Conservation (phyloP, 768 basidiomycete genomes). For the Trametes gibbosa region DNA sequence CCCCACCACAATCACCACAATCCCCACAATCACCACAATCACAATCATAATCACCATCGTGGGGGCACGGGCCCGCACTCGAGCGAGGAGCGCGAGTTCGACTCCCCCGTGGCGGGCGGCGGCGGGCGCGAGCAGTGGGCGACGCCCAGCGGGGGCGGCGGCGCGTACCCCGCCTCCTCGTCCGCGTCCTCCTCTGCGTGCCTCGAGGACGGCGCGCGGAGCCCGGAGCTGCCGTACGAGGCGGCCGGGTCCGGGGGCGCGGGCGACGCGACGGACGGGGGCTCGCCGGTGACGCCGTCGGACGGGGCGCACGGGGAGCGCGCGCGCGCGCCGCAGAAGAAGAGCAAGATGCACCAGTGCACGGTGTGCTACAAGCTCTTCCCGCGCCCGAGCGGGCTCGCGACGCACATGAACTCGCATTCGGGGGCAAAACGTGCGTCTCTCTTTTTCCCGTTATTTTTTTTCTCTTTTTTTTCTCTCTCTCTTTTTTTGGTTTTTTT, state of each 20-base stretch:
- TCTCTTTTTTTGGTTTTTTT: too few species aligned
- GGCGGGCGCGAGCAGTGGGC: too few species aligned
- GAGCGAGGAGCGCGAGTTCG: conserved; percentile 9
- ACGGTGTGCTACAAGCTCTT: conserved; percentile 43
- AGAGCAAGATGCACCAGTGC: conserved; percentile 51
- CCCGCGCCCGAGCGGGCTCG: conserved; percentile 49
- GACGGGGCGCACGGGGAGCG: conserved; percentile 1
- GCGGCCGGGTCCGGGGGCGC: neutral
- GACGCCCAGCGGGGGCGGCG: conserved; percentile 3
- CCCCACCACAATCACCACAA: too few species aligned
- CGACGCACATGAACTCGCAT: conserved; percentile 54
- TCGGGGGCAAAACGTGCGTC: conserved; percentile 49
- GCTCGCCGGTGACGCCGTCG: conserved; percentile 2
- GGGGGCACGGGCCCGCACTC: conserved; percentile 4
- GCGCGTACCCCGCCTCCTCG: neutral
- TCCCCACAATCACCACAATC: too few species aligned
- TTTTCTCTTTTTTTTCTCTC: too few species aligned
- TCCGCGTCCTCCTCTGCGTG: neutral
- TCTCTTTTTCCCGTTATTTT: neutral
- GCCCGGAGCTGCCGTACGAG: conserved; percentile 3
- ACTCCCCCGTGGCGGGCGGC: too few species aligned
- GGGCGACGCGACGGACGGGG: neutral
- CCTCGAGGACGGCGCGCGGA: conserved; percentile 1
- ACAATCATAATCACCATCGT: too few species aligned
- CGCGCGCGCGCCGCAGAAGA: conserved; percentile 30